A percentile compares a stretch with the other conserved stretches of the same genome.
Evolutionary conservation across 495 filamentous ascomycete species (phyloP).

Genomic region (Evansstolkia leycettana): DNA sequence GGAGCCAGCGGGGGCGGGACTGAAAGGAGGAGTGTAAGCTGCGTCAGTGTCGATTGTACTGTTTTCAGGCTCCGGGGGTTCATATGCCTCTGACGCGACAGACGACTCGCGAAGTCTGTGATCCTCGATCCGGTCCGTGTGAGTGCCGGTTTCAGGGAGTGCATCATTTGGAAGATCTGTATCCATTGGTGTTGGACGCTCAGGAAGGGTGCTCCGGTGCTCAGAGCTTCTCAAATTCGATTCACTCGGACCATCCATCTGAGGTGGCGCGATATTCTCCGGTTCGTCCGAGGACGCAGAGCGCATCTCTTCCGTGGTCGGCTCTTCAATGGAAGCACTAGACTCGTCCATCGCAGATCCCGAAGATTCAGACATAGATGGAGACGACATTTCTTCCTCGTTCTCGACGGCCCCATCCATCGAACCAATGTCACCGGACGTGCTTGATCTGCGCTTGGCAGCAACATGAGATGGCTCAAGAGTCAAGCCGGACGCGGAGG

Average conservation of each 20-base stretch:
- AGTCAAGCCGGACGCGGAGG: too few species aligned
- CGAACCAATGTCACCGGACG: neutral
- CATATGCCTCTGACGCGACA: slow-evolving; percentile 39
- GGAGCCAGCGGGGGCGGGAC: slow-evolving; percentile 16
- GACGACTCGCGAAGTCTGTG: slow-evolving; percentile 18
- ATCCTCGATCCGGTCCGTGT: slow-evolving; percentile 4
- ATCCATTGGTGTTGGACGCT: slow-evolving; percentile 1
- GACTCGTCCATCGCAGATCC: slow-evolving; percentile 34
- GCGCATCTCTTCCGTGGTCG: slow-evolving; percentile 2
- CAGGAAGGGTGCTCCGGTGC: slow-evolving; percentile 1
- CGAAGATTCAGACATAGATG: slow-evolving; percentile 16
- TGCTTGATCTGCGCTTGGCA: neutral
- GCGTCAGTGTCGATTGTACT: slow-evolving; percentile 17
- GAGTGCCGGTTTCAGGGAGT: slow-evolving; percentile 5
- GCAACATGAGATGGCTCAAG: neutral
- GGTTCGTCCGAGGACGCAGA: neutral
- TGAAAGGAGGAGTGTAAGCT: slow-evolving; percentile 26
- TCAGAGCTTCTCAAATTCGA: neutral
- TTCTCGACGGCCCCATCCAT: slow-evolving; percentile 2
- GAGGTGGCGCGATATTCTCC: neutral
- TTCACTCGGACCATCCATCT: neutral
- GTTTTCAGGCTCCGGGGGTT: slow-evolving; percentile 42
- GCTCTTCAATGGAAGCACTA: slow-evolving; percentile 10
- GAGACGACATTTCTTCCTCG: slow-evolving; percentile 5
- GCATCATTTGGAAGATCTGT: slow-evolving; percentile 1